Percentiles rank a stretch among this genome's conserved stretches.
phyloP scores from a whole-genome alignment of 495 filamentous ascomycete genomes.

The Penicillium desertorum region DNA sequence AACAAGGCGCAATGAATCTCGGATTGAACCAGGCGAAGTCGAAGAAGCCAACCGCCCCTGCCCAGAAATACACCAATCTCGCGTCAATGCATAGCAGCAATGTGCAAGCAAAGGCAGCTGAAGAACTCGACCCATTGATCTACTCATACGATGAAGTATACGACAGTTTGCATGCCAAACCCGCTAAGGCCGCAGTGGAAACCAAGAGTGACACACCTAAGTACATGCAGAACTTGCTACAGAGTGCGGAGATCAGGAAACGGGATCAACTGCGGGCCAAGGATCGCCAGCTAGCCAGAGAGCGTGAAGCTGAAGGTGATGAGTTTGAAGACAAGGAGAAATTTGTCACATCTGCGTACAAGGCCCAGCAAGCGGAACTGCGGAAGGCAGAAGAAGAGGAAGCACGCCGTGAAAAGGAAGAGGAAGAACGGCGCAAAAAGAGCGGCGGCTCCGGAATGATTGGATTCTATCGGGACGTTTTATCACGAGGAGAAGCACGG shows the following conservation, averaged over 20 bases:
- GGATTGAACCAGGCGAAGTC: conserved; percentile 24
- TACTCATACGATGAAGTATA: conserved; percentile 60
- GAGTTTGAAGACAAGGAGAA: conserved; percentile 94
- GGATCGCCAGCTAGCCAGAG: conserved; percentile 80
- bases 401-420: conserved; percentile 62
- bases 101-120: conserved; percentile 48
- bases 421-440: conserved; percentile 59
- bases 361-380: conserved; percentile 86
- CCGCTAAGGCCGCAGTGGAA: conserved; percentile 26
- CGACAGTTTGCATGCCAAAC: conserved; percentile 50
- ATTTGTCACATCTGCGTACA: conserved; percentile 96
- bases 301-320: conserved; percentile 90
- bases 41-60: conserved; percentile 14
- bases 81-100: conserved; percentile 49
- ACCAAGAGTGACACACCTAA: conserved; percentile 53
- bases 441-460: conserved; percentile 73
- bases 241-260: conserved; percentile 82
- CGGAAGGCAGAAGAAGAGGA: conserved; percentile 79
- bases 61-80: conserved; percentile 47
- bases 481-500: conserved; percentile 72
- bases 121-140: conserved; percentile 51
- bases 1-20: conserved; percentile 21
- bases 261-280: conserved; percentile 84
- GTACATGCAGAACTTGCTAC: conserved; percentile 80
- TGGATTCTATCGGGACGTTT: conserved; percentile 79